Base-by-base conservation (phyloP, 2,329 filamentous ascomycete species). In the Sclerotinia subarctica region DNA sequence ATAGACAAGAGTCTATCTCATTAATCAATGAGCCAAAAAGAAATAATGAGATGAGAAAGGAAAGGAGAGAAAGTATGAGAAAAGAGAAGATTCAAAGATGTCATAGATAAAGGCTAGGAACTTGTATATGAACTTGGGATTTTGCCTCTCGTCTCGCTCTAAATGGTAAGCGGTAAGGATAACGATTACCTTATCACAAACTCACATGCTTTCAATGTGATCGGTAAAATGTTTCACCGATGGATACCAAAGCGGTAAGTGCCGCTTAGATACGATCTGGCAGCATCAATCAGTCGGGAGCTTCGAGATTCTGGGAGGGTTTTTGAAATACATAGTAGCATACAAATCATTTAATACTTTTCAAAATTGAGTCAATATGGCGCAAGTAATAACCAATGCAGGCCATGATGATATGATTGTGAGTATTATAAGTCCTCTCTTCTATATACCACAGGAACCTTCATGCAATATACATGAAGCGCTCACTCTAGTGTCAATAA, bases 341-440 rank as follows among this genome's bases (percentile, higher is more conserved):
- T 44, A 53, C 64, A 46, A 46, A 46, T n/a, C 42, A 68, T 24
- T 57, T 32, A 60, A 69, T 60, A 58, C 47, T 35, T 32, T 51
- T 44, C 2, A 2, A 49, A 46, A 21, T 63, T 65, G 60, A 69
- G 70, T 72, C 74, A 76, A 73, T 57, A 78, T 90, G 88, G 86
- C 90, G 69, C 91, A 94, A 83, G 88, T 92, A 76, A 93, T 94
- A 81, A 87, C 90, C 73, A 93, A 92, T 80, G 91, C 90, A 71
- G 90, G 91, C 78, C 95, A 99, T 84, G 94, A 98, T 90, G 94
- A 97, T 80, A 98, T 98, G 94, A 97, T 99, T 86, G 94, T 98
- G 93, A 69, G 73, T 69, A 42, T 35, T 47, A 19, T 21, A 17
- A 35, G 19, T 57, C 21, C 42, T 49, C 6, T 32, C 42, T 64